Evolutionary conservation across 768 basidiomycete species (phyloP), one percentile per base, ranked within the genome.

Genomic region (Termitomyces titanicus): DNA sequence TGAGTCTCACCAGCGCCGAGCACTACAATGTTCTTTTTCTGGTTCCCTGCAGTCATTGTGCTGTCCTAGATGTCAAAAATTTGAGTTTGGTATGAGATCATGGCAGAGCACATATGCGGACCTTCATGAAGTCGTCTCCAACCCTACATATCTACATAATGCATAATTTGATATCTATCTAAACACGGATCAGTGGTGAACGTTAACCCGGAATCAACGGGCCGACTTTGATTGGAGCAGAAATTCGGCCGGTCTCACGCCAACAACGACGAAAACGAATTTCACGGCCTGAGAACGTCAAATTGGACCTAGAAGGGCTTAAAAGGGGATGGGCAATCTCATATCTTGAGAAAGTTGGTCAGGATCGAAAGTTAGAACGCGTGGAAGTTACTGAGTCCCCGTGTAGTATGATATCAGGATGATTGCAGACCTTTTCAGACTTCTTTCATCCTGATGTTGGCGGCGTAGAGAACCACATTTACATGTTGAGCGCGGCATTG

Each of bases 391-490:
- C 24, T 49, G 50, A 25, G 12, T 49, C 24, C n/a, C 22, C 11
- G 18, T 47, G n/a, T n/a, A n/a, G n/a, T n/a, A n/a, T 10, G 15
- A 33, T 53, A 20, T 51, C 31, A 96, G 94, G 42, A 94, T 98
- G 92, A 84, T 98, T n/a, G n/a, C n/a, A n/a, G n/a, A n/a, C n/a
- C n/a, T n/a, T n/a, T 55, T 90, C 87, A 39, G 97, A 99, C 73
- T 99, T 98, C 76, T 99, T 98, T 73, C 85, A 92, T 65, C 97
- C 97, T 0, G 79, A 83, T 55, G 88, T 95, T 3, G 97, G 97
- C 3, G 97, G 97, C 8, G 96, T 99, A 31, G 97, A 98, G 72
- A 95, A 86, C 56, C 94, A 97, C 69, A 95, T 98, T 35, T 98
- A 92, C 72, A 91, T 91, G 83, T 80, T 99, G 45, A 86, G 88